Evolutionary conservation across 139 green algal genomes (phyloP).

Genomic region (Raphidocelis subcapitata): DNA sequence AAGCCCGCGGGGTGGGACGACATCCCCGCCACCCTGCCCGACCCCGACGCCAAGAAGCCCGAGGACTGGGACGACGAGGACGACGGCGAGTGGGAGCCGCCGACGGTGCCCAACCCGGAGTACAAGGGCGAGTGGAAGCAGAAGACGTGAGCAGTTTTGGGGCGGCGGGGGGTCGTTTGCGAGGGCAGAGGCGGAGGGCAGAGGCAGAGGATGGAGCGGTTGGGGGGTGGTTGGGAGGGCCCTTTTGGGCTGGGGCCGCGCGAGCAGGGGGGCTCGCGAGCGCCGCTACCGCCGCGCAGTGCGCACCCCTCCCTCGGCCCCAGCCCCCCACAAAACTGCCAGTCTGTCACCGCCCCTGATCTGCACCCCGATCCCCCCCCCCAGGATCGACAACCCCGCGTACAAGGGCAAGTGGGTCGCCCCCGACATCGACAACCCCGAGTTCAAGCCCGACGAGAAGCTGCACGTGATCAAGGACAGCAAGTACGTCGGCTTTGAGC

Average conservation of each 20-base stretch:
- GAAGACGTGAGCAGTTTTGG: conserved; percentile 53
- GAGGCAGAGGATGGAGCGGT: background rate
- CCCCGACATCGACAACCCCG: conserved; percentile 84
- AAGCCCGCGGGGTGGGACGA: conserved; percentile 79
- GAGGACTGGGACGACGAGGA: conserved; percentile 93
- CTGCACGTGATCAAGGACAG: conserved; percentile 74
- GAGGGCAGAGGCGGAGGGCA: background rate
- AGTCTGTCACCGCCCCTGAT: no score
- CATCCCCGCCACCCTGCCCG: conserved; percentile 73
- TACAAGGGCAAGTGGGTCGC: conserved; percentile 84
- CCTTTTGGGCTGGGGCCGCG: no score
- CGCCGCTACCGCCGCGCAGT: no score
- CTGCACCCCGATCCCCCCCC: background rate
- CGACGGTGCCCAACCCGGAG: conserved; percentile 85
- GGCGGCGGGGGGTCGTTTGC: no score
- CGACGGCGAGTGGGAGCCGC: conserved; percentile 87
- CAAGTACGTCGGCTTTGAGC: conserved; percentile 83
- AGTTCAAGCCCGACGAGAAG: conserved; percentile 67
- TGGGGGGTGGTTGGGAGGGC: no score
- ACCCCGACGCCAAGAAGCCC: conserved; percentile 80
- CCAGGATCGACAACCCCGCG: conserved; percentile 55
- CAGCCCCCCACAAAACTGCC: no score
- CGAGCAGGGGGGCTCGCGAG: no score
- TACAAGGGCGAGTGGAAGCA: conserved; percentile 90
- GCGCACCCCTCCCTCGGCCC: no score